These are phyloP conservation scores for Paraphoma sp. DNA, from an alignment of 2,329 filamentous ascomycete genomes.

Conservation along the genomic window DNA sequence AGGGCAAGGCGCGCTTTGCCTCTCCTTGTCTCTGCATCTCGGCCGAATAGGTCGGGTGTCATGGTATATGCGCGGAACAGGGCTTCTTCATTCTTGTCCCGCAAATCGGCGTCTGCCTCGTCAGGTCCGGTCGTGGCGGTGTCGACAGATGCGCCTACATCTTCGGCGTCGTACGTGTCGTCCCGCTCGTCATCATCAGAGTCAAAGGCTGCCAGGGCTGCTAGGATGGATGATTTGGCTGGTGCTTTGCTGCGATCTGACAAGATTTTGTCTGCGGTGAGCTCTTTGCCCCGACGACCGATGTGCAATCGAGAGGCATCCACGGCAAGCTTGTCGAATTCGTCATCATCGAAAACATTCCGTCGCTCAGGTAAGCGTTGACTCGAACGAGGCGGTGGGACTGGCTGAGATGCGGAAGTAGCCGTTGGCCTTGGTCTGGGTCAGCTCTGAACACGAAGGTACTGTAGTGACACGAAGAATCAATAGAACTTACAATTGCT, in stretches of 20 bases:
- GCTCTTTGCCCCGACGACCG: slow-evolving; percentile 70
- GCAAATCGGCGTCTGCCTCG: slow-evolving; percentile 63
- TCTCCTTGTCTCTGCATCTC: slow-evolving; percentile 74
- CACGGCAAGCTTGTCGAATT: slow-evolving; percentile 74
- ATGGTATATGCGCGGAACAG: slow-evolving; percentile 77
- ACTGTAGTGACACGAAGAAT: not conserved
- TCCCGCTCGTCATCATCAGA: slow-evolving; percentile 95
- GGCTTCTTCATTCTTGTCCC: slow-evolving; percentile 68
- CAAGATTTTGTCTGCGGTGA: slow-evolving; percentile 76
- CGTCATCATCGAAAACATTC: slow-evolving; percentile 78
- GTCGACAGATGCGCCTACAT: slow-evolving; percentile 90
- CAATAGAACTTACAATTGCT: slow-evolving; percentile 60
- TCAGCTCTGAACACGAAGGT: slow-evolving; percentile 13
- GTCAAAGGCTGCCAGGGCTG: slow-evolving; percentile 87
- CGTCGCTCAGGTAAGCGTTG: slow-evolving; percentile 64
- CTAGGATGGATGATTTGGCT: slow-evolving; percentile 84
- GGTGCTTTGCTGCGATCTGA: slow-evolving; percentile 69
- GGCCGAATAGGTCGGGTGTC: slow-evolving; percentile 70
- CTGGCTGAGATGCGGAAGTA: slow-evolving; percentile 26
- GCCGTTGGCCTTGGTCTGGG: slow-evolving; percentile 20
- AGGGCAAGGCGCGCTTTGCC: slow-evolving; percentile 68
- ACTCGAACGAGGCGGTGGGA: slow-evolving; percentile 66
- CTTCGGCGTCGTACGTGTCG: slow-evolving; percentile 92
- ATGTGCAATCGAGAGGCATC: slow-evolving; percentile 75
- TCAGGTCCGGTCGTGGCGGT: slow-evolving; percentile 57